phyloP scores from a whole-genome alignment of 768 basidiomycete species.

The Lentinus tigrinus region DNA sequence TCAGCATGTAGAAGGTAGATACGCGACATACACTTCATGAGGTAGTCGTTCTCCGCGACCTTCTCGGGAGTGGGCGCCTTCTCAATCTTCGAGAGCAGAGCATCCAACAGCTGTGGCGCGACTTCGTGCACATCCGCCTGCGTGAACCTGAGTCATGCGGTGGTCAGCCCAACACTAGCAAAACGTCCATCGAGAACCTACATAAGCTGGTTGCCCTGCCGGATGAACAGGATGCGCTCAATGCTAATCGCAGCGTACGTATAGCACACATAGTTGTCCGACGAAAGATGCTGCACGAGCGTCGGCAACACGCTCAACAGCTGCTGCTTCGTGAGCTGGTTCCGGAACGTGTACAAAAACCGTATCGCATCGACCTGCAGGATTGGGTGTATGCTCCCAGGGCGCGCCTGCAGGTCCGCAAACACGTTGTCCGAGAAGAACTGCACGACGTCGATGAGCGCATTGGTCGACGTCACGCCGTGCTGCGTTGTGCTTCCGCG shows the following conservation, averaged over 20 bases:
- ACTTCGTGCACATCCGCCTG: slow-evolving; percentile 85
- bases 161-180: neutral
- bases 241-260: slow-evolving; percentile 99
- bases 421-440: slow-evolving; percentile 94
- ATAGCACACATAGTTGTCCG: slow-evolving; percentile 87
- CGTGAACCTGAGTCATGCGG: slow-evolving; percentile 60
- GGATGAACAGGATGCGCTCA: slow-evolving; percentile 91
- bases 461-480: slow-evolving; percentile 92
- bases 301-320: slow-evolving; percentile 87
- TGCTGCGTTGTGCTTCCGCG: slow-evolving; percentile 87
- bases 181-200: slow-evolving; percentile 38
- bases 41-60: slow-evolving; percentile 94
- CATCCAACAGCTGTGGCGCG: slow-evolving; percentile 69
- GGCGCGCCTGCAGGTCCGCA: slow-evolving; percentile 74
- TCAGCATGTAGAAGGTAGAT: neutral
- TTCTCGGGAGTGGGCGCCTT: slow-evolving; percentile 80
- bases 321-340: slow-evolving; percentile 89
- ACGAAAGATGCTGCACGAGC: slow-evolving; percentile 77
- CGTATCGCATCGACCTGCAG: slow-evolving; percentile 96
- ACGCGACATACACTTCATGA: slow-evolving; percentile 84
- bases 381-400: slow-evolving; percentile 77
- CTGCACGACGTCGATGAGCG: slow-evolving; percentile 88
- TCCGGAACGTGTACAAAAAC: slow-evolving; percentile 39
- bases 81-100: slow-evolving; percentile 79
- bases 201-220: slow-evolving; percentile 72